A percentile compares a stretch with the other conserved stretches of the same genome.
Evolutionary conservation across 1,284 basidiomycete genomes (phyloP).

Genomic region (Neolentinus lepideus): DNA sequence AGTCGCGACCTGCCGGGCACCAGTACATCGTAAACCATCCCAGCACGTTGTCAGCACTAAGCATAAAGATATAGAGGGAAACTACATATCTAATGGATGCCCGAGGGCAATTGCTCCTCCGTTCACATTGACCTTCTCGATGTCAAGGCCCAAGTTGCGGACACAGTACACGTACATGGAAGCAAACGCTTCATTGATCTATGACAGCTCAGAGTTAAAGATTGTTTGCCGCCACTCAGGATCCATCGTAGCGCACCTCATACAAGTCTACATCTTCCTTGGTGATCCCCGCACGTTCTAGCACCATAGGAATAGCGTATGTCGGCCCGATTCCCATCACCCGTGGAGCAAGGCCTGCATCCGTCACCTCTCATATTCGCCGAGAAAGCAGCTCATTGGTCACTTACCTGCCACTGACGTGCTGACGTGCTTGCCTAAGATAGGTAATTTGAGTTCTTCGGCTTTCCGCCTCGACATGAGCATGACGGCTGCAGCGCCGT

Average conservation of each 20-base stretch:
- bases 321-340: conserved; percentile 83
- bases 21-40: conserved; percentile 65
- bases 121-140: conserved; percentile 79
- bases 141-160: conserved; percentile 64
- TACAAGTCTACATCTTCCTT: conserved; percentile 84
- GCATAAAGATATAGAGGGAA: conserved; percentile 6
- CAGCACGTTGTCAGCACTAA: neutral
- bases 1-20: conserved; percentile 83
- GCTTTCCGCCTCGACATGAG: conserved; percentile 86
- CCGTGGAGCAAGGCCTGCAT: conserved; percentile 59
- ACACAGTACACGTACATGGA: conserved; percentile 84
- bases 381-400: conserved; percentile 9
- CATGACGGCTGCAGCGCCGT: conserved; percentile 81
- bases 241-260: conserved; percentile 42
- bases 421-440: conserved; percentile 75
- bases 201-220: conserved; percentile 1
- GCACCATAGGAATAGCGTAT: conserved; percentile 70
- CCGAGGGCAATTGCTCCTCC: conserved; percentile 89
- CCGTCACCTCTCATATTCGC: neutral
- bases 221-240: neutral
- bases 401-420: conserved; percentile 62
- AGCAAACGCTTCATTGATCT: conserved; percentile 93
- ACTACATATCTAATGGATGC: conserved; percentile 74
- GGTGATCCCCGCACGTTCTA: conserved; percentile 65
- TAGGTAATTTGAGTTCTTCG: conserved; percentile 65